Percentiles rank a stretch among this genome's conserved stretches.
phyloP scores from a whole-genome alignment of 108 stramenopile species.

The Stephanodiscus minutulus region DNA sequence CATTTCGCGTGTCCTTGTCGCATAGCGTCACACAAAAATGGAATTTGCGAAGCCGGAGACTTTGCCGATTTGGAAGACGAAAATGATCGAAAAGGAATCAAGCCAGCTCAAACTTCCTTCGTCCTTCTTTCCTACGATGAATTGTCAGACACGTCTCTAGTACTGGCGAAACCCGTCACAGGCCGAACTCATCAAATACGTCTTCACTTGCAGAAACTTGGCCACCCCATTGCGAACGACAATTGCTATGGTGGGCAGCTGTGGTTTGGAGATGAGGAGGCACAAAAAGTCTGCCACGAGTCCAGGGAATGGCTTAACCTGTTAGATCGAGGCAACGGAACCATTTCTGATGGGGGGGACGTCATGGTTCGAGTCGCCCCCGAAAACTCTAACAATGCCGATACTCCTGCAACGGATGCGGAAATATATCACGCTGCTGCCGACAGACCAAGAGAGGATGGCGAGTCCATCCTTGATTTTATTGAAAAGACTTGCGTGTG shows the following conservation, averaged over 20 bases:
- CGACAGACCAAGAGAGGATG: conserved; percentile 43
- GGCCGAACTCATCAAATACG: conserved; percentile 86
- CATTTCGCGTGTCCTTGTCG: conserved; percentile 79
- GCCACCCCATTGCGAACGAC: conserved; percentile 91
- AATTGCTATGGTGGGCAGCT: conserved; percentile 89
- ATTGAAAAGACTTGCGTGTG: conserved; percentile 84
- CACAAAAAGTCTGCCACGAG: conserved; percentile 41
- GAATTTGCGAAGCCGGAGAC: conserved; percentile 75
- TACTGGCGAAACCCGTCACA: conserved; percentile 64
- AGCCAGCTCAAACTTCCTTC: conserved; percentile 81
- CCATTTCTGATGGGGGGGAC: neutral
- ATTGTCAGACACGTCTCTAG: conserved; percentile 69
- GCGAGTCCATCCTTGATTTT: conserved; percentile 69
- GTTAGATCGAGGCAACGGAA: conserved; percentile 37
- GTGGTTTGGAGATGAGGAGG: conserved; percentile 64
- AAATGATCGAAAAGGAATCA: conserved; percentile 59
- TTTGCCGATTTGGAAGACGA: conserved; percentile 59
- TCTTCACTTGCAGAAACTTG: conserved; percentile 77
- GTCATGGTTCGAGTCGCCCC: conserved; percentile 2
- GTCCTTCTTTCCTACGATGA: conserved; percentile 69
- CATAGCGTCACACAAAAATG: conserved; percentile 73
- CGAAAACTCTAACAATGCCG: conserved; percentile 40
- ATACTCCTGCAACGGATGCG: conserved; percentile 71
- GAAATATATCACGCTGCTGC: conserved; percentile 53
- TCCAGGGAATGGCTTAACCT: conserved; percentile 50